These are phyloP conservation scores for Exophiala aquamarina DNA, from an alignment of 2,329 filamentous ascomycete genomes.

Conservation along the genomic window DNA sequence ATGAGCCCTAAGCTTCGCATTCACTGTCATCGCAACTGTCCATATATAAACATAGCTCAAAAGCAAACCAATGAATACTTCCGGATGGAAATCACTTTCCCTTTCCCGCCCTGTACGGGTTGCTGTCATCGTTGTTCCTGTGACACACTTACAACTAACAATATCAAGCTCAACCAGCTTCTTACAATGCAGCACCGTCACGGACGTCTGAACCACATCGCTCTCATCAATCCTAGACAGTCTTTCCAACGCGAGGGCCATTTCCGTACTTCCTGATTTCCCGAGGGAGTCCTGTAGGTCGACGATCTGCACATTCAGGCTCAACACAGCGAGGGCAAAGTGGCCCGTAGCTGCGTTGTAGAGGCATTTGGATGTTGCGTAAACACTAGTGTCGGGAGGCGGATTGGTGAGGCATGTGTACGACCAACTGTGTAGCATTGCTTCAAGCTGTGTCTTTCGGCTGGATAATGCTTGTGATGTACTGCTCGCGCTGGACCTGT, in stretches of 20 bases:
- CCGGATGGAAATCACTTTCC: not conserved
- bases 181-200: too few species aligned
- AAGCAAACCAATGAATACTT: not conserved
- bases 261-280: not conserved
- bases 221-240: too few species aligned
- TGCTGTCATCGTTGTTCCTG: not conserved
- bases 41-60: not conserved
- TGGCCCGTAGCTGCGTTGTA: not conserved
- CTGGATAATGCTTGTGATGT: not conserved
- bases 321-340: not conserved
- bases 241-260: not conserved
- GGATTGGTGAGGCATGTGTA: not conserved
- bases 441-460: not conserved
- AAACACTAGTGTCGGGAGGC: not conserved
- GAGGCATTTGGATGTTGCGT: not conserved
- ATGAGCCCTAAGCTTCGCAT: not conserved
- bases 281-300: not conserved
- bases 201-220: too few species aligned
- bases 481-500: not conserved
- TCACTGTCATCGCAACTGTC: not conserved
- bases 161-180: not conserved
- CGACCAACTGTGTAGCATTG: not conserved
- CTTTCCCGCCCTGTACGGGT: not conserved
- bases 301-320: not conserved
- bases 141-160: not conserved